Percentiles rank a stretch among this genome's conserved stretches.
These are phyloP conservation scores for Plenodomus tracheiphilus DNA, from an alignment of 2,329 filamentous ascomycete genomes.

Conservation along the genomic window DNA sequence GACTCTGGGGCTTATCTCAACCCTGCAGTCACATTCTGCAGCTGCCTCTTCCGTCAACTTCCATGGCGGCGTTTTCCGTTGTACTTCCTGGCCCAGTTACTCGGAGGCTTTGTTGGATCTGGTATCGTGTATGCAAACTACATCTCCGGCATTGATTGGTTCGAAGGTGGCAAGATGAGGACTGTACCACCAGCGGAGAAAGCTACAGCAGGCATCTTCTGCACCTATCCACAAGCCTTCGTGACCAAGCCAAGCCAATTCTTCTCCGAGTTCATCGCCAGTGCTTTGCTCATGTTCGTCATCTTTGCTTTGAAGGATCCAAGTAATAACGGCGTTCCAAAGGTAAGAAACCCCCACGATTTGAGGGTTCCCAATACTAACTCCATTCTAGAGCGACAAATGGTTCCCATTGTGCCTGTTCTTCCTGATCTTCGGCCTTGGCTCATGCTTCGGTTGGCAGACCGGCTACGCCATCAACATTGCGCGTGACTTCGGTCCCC, in stretches of 20 bases:
- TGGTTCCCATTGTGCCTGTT: conserved; percentile 62
- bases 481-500: conserved; percentile 71
- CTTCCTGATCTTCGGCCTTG: conserved; percentile 74
- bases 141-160: conserved; percentile 63
- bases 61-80: conserved; percentile 71
- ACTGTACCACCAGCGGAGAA: conserved; percentile 62
- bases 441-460: conserved; percentile 74
- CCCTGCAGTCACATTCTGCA: conserved; percentile 69
- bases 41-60: conserved; percentile 69
- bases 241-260: conserved; percentile 69
- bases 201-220: conserved; percentile 71
- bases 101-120: conserved; percentile 66
- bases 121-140: conserved; percentile 51
- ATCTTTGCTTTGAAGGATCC: conserved; percentile 70
- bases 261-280: conserved; percentile 72
- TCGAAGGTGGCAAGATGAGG: conserved; percentile 63
- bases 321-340: conserved; percentile 44
- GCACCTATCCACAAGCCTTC: conserved; percentile 70
- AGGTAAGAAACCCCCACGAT: conserved; percentile 12
- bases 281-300: conserved; percentile 68
- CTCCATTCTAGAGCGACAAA: conserved; percentile 25
- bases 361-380: background rate
- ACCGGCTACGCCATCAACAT: conserved; percentile 77
- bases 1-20: conserved; percentile 69
- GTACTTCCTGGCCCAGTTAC: conserved; percentile 67